A percentile compares a stretch with the other conserved stretches of the same genome.
Evolutionary conservation across 306 rosid species (phyloP).

Genomic region (Ceratonia siliqua): DNA sequence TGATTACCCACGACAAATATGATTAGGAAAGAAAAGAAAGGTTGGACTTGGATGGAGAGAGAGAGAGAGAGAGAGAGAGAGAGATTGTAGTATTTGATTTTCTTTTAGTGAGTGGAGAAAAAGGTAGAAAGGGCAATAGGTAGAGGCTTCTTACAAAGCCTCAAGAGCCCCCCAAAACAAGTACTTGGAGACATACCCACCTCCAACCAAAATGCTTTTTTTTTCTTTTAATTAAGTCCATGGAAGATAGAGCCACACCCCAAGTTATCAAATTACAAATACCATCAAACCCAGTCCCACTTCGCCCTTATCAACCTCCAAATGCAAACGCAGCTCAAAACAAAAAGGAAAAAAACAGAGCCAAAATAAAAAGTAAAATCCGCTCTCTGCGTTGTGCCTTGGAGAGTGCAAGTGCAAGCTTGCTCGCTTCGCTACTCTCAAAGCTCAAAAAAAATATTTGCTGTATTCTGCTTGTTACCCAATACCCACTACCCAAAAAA

Average conservation of each 20-base stretch:
- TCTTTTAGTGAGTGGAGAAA: too few relatives aligned
- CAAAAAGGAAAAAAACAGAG: constrained; percentile 47
- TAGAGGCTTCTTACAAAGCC: constrained; percentile 35
- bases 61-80: neutral
- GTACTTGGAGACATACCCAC: constrained; percentile 61
- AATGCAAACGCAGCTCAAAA: constrained; percentile 46
- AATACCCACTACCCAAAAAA: constrained; percentile 47
- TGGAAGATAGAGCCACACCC: constrained; percentile 40
- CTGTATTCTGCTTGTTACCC: constrained; percentile 41
- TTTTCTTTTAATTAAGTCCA: constrained; percentile 39
- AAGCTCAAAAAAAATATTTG: constrained; percentile 50
- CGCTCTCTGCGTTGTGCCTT: constrained; percentile 45
- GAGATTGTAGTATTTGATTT: constrained; percentile 39
- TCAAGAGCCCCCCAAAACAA: constrained; percentile 40
- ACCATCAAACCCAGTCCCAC: constrained; percentile 20
- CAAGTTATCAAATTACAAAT: constrained; percentile 47
- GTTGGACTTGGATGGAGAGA: neutral
- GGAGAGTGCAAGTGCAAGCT: constrained; percentile 62
- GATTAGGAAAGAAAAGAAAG: too few relatives aligned
- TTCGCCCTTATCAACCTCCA: constrained; percentile 23
- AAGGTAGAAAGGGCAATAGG: neutral
- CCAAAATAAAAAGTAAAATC: constrained; percentile 28
- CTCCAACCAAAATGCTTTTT: constrained; percentile 57
- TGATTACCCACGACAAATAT: too few relatives aligned
- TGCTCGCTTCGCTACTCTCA: constrained; percentile 61